Evolutionary conservation across 164 flowering plant species (phyloP), one percentile per base, ranked within the genome.

Genomic region (Annona cherimola): DNA sequence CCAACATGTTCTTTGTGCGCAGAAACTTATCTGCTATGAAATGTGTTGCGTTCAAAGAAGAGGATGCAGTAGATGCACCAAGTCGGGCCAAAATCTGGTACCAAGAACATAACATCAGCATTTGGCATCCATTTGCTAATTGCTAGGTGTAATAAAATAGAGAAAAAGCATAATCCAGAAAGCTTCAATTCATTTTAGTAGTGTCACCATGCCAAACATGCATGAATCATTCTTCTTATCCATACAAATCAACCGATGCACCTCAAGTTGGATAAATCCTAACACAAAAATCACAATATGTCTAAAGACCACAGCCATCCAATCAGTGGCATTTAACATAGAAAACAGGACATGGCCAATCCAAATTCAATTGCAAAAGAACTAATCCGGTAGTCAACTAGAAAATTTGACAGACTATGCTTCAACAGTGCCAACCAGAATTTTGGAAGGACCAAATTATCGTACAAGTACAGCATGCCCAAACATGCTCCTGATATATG

Each of bases 1-100:
- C 97, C 73, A 93, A 77, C 97, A 93, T 95, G 81, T 91, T 95
- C 78, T 88, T 89, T 8, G 99, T 95, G 0, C 99, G 97, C 50
- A 83, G 86, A 88, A 95, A 95, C 66, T 81, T 73, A 81, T 95
- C 97, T 39, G 96, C 75, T 50, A 95, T 75, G 66, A 95, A 95
- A 78, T 95, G 99, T 57, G 99, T 91, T 68, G 98, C 97, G 71
- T 91, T 97, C 55, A 78, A 77, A 60, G 90, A 79, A 44, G 87
- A 83, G 43, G 89, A 84, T 45, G 85, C 97, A 59, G 69, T 65
- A 0, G 88, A 76, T 69, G 74, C 83, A 39, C 95, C 90, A 18
- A 95, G 79, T 40, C 93, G 86, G 4, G 80, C 75, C 80, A 88
- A 78, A 67, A 91, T 84, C 99, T 95, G 81, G 44, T 12, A 66